Percentiles rank a stretch among this genome's conserved stretches.
Evolutionary conservation across 768 basidiomycete genomes (phyloP).

Genomic region (Hebeloma cylindrosporum): DNA sequence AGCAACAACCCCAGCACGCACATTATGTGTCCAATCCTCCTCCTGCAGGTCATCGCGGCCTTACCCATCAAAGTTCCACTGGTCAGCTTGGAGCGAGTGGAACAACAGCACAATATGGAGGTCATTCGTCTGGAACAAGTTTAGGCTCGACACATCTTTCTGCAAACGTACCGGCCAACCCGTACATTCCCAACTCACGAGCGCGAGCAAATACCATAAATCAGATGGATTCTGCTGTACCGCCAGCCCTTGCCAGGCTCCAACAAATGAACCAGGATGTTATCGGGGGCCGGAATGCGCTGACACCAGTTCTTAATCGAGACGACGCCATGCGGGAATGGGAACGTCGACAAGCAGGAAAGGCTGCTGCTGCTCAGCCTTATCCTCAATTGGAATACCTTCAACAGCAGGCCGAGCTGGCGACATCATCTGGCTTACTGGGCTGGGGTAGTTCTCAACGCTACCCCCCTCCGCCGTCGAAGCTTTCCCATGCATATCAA

Average conservation of each 20-base stretch:
- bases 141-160: conserved; percentile 37
- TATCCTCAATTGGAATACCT: conserved; percentile 91
- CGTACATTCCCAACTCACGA: conserved; percentile 70
- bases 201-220: conserved; percentile 92
- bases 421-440: conserved; percentile 64
- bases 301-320: conserved; percentile 92
- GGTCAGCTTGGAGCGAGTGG: conserved; percentile 41
- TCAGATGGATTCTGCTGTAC: conserved; percentile 80
- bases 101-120: conserved; percentile 33
- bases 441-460: conserved; percentile 38
- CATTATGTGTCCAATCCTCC: conserved; percentile 40
- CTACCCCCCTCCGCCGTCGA: conserved; percentile 66
- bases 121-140: conserved; percentile 32
- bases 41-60: conserved; percentile 36
- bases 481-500: conserved; percentile 65
- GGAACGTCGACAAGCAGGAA: conserved; percentile 85
- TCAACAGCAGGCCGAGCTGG: conserved; percentile 91
- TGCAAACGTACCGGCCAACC: conserved; percentile 60
- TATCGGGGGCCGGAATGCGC: conserved; percentile 72
- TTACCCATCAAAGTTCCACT: conserved; percentile 52
- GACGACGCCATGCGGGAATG: conserved; percentile 96
- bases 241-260: conserved; percentile 86
- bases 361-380: conserved; percentile 66
- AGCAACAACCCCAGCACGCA: conserved; percentile 19
- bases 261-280: conserved; percentile 88